Base-by-base conservation (phyloP, 179 eudicot species). In the Vitellaria paradoxa region DNA sequence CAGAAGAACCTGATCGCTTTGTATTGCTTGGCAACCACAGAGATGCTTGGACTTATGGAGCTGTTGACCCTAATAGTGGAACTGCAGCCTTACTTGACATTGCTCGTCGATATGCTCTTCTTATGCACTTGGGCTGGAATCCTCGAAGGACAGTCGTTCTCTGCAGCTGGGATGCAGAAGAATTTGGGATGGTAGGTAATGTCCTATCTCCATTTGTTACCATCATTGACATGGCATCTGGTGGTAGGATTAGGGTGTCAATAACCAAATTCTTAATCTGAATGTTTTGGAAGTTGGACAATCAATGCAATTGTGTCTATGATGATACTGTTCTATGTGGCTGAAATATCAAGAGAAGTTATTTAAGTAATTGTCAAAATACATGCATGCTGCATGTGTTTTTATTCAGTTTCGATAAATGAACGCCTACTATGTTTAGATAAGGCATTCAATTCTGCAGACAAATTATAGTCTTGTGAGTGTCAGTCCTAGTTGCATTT, bases 21-120 rank as follows among this genome's bases (percentile, higher is more conserved):
- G 88, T 95, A 65, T 88, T 95, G 77, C 88, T 95, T 56, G 99
- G 99, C 40, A 95, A 95, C 84, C 99, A 95, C 78, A 89, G 99
- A 87, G 99, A 95, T 78, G 99, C 99, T 20, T 95, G 99, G 99
- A 95, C 99, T 65, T 95, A 90, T 77, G 99, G 99, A 81, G 97
- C 97, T 14, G 97, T 95, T 45, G 99, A 95, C 85, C 99, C 99
- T 30, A 95, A 90, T 76, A 95, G 99, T 77, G 99, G 99, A 74
- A 95, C 99, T 76, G 89, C 99, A 59, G 89, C 90, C 65, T 82
- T 95, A 73, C 91, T 95, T 82, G 99, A 95, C 76, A 85, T 95
- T 85, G 99, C 95, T 56, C 92, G 97, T 56, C 83, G 99, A 57
- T 87, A 76, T 78, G 81, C 93, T 70, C 72, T 86, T 76, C 77